Base-by-base conservation (phyloP, 257 asterid species). In the Salvia miltiorrhiza region DNA sequence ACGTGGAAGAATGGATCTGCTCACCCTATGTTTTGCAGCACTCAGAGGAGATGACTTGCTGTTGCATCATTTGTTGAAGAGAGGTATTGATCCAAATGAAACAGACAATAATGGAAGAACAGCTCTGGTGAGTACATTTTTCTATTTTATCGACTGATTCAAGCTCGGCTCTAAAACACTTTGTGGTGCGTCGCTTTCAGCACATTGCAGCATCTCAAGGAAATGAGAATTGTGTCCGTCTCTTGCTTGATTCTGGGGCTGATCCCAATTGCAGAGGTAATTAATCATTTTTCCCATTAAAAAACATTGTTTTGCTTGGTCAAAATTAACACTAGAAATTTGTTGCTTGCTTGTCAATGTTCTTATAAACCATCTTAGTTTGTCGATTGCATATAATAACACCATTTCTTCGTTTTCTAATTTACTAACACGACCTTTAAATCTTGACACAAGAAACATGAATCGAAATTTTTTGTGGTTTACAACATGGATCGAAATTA, bases 1-100 rank as follows among this genome's bases (percentile, higher is more conserved):
- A 21, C 85, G 89, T 14, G 99, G 99, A 61, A 79, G 97, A 81
- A 84, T 84, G 94, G 99, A 93, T 70, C 77, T 93, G 35, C 95
- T 93, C 72, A 90, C 92, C 77, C 82, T 90, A 16, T 84, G 95
- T 67, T 93, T 93, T 52, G 99, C 99, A 14, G 86, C 97, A 9
- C 85, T 85, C 21, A 83, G 99, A 74, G 97, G 88, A 70, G 97
- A 93, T n/a, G 95, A 90, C 72, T 75, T 88, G 63, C 79, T 93
- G 65, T 65, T 93, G 85, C 90, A 86, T 67, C 96, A 88, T 57
- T 69, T 93, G 91, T 77, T 93, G 74, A 90, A 87, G 77, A 85
- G 99, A 67, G 97, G 97, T 59, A 68, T 90, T 13, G 97, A 93
- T 80, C 87, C 97, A 33, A 93, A 93, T 64, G 99, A 93, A 82